Base-by-base conservation (phyloP, 768 basidiomycete genomes). In the Kwoniella newhampshirensis region DNA sequence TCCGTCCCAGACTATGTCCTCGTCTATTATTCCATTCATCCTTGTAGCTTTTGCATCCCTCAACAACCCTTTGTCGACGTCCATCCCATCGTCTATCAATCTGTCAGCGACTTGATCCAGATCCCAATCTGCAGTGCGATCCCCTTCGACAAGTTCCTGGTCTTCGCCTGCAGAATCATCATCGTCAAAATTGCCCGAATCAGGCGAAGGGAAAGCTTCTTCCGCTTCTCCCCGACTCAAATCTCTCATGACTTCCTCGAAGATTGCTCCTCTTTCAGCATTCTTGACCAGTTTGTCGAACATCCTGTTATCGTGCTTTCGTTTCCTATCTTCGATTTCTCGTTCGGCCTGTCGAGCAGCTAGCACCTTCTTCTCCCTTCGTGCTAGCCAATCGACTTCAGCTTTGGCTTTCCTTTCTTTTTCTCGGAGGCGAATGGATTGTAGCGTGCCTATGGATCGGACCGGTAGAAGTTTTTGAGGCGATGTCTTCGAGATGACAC, bases 151-250 rank as follows among this genome's bases (percentile, higher is more conserved):
- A 3, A 15, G 9, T 23, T 21, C 39, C n/a, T 41, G 28, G 32
- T 49, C 51, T 32, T 42, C 41, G 3, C 21, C 28, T 15, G 28
- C 40, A 45, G 11, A 17, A 20, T 54, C 49, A 21, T 37, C 50
- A 46, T 51, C 51, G n/a, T 30, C 42, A 20, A 23, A 40, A 30
- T n/a, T 30, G 17, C 37, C 57, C 15, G 50, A 53, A n/a, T 53
- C 51, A 4, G 58, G 58, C 9, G 59, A 54, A 8, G 59, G 59
- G 39, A 54, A 60, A 4, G 59, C 45, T 9, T 50, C 52, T 39
- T 35, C 40, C 37, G 13, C 36, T 37, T 52, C 41, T 23, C 11
- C 8, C 12, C 18, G 39, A n/a, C 20, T 46, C 8, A 51, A 17
- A 18, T 37, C 56, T 17, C 37, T 23, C 2, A 53, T 2, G 20